Conservation (phyloP, 1,139 yeast genomes). For the Scheffersomyces titani region DNA sequence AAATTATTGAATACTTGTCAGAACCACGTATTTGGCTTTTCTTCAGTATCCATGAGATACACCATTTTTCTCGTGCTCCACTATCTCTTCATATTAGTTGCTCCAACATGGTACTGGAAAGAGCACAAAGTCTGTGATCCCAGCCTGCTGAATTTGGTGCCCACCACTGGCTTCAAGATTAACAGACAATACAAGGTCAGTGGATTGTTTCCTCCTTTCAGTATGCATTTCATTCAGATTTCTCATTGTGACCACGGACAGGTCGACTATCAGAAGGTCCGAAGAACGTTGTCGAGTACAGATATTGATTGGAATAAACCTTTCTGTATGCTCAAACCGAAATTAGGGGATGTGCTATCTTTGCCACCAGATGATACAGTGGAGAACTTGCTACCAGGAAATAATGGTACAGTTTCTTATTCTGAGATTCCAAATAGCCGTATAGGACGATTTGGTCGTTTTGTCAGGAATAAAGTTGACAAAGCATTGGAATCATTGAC, state of each 20-base stretch:
- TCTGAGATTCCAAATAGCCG: background rate
- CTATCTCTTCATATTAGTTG: background rate
- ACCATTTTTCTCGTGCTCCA: conserved; percentile 2
- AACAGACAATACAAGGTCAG: conserved; percentile 51
- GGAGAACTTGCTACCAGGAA: conserved; percentile 7
- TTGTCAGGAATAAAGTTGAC: conserved; percentile 17
- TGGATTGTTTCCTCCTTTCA: conserved; percentile 33
- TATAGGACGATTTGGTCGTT: background rate
- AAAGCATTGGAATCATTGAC: conserved; percentile 21
- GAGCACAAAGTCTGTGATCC: conserved; percentile 42
- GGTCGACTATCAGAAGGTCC: conserved; percentile 46
- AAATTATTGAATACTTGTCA: background rate
- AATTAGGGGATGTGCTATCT: conserved; percentile 14
- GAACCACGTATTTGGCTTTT: background rate
- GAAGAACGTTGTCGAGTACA: conserved; percentile 32
- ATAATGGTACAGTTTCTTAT: background rate
- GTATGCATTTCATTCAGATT: conserved; percentile 49
- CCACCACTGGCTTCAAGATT: conserved; percentile 63
- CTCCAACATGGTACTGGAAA: conserved; percentile 21
- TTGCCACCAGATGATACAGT: conserved; percentile 11
- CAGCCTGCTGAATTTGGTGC: conserved; percentile 22
- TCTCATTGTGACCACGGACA: conserved; percentile 58
- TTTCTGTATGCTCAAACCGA: conserved; percentile 47
- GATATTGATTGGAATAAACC: conserved; percentile 57
- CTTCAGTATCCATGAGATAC: background rate